Evolutionary conservation across 306 rosid genomes (phyloP), one percentile per base, ranked within the genome.

Genomic region (Pterocarpus santalinus): DNA sequence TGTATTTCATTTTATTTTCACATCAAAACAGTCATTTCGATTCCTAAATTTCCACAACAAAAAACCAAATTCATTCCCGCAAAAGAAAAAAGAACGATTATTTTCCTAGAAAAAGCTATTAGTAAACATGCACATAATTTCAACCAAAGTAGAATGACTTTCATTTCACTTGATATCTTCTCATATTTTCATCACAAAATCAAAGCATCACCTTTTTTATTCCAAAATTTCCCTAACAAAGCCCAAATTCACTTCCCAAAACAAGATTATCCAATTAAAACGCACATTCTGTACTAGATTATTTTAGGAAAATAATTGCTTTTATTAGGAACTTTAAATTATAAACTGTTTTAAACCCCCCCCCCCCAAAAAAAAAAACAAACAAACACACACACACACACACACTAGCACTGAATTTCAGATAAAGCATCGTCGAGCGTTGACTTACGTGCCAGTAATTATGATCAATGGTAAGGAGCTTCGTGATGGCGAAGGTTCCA

Each of bases 391-490:
- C 53, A 22, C 1, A 22, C 28, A 22, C 28, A 22, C 28, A 22
- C 28, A 22, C 28, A 22, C 1, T 2, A 9, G 34, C 10, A 67
- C 68, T 39, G 1, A 74, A n/a, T 22, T 49, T 57, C 73, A 79
- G 63, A 82, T 32, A 70, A 44, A 71, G 44, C 43, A 7, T 4
- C 1, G 47, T 73, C 69, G 1, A 65, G 36, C 2, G 13, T 57
- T 9, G 72, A 93, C 98, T 93, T 83, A 95, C 99, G 47, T 93
- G 99, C 98, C 97, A 95, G 88, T 90, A 95, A 84, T 95, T 94
- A 16, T 88, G 90, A 82, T 91, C 98, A 83, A 95, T 90, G 36
- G 99, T 95, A 64, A 95, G 88, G 85, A 95, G 86, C 84, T 91
- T 95, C 8, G 99, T 90, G 80, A 93, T 46, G 52, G 96, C 96